Base-by-base conservation (phyloP, 2,329 filamentous ascomycete genomes). In the Didymella exigua region DNA sequence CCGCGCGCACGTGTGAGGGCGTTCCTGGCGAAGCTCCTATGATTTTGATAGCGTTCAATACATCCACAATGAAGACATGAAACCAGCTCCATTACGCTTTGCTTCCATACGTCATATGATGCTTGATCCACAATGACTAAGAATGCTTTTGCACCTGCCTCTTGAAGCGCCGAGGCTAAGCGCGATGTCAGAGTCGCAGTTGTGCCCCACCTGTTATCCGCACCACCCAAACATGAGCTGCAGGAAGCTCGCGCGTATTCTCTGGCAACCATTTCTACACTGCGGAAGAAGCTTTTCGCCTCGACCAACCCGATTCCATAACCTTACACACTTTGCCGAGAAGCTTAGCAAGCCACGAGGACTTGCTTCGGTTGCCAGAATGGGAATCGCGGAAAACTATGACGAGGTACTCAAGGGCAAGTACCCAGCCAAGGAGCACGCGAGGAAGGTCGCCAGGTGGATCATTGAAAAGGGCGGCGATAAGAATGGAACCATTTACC, bases 381-480 rank as follows among this genome's bases (percentile, higher is more conserved):
- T 73, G 70, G 66, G 61, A 8, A 69, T 65, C 31, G 68, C 68
- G 10, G 63, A 72, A 42, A 67, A 71, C 55, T 73, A 71, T 44
- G 68, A 74, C 27, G 66, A 73, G 9, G 65, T 83, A 33, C 74
- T 84, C 21, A 77, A 79, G 49, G 82, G 79, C 52, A 87, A 87
- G 73, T 88, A 88, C 67, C 95, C 95, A 21, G 93, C 89, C 67
- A 98, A 97, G 79, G 82, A 84, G 24, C 95, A 99, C 76, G 91
- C 90, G 56, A 85, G 85, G 66, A 87, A 89, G 58, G 93, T 98
- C n/a, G 89, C 88, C 54, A 85, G 91, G 56, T 89, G 88, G 74
- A 87, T 98, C 60, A 82, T 84, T 49, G 79, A 84, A 57, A 78
- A 89, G 71, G 78, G 86, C 34, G 85, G 89, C 27, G 81, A 85